Conservation (phyloP, 2,329 filamentous ascomycete genomes). For the Xylariaceae sp. region DNA sequence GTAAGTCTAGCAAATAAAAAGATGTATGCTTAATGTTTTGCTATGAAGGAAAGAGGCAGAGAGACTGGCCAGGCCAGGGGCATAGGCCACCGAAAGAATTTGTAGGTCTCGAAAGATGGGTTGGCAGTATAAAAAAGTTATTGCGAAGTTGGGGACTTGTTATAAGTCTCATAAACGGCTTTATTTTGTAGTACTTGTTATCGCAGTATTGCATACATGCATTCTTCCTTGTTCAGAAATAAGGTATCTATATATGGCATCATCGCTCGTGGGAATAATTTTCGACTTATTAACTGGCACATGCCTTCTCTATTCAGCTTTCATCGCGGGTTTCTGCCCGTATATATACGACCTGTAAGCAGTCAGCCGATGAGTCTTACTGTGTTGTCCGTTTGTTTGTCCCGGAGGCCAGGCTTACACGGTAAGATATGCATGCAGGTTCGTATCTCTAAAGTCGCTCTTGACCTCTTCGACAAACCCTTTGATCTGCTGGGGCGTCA, state of each 20-base stretch:
- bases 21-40: too few species aligned
- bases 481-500: constrained; percentile 36
- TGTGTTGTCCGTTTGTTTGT: neutral
- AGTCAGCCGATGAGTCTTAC: constrained; percentile 4
- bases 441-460: constrained; percentile 40
- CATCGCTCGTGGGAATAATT: neutral
- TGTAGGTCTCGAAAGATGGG: too few species aligned
- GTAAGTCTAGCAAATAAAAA: too few species aligned
- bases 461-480: constrained; percentile 41
- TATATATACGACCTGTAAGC: constrained; percentile 33
- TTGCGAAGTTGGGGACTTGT: too few species aligned
- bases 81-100: too few species aligned
- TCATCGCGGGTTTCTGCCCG: constrained; percentile 28
- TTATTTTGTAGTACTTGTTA: too few species aligned
- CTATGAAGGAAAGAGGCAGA: too few species aligned
- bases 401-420: constrained; percentile 33
- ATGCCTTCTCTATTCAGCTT: constrained; percentile 1
- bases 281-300: neutral
- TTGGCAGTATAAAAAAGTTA: too few species aligned
- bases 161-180: too few species aligned
- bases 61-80: too few species aligned
- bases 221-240: too few species aligned
- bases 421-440: constrained; percentile 42
- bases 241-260: neutral
- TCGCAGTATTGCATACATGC: too few species aligned